Base-by-base conservation (phyloP, 2,329 filamentous ascomycete species). In the Dothideomycetes sp. region DNA sequence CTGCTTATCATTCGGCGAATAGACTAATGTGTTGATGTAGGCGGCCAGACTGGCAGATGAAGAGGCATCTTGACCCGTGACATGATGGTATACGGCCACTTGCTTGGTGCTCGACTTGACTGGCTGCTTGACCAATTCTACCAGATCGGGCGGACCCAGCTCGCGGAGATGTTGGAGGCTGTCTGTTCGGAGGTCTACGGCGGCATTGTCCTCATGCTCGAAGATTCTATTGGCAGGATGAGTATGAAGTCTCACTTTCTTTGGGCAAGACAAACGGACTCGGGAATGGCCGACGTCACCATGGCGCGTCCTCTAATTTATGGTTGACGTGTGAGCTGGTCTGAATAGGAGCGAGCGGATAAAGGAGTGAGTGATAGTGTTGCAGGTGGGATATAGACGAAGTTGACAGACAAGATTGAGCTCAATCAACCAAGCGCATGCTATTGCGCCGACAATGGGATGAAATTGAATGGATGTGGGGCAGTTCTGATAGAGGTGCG, bases 1-100 rank as follows among this genome's bases (percentile, higher is more conserved):
- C 45, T 81, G 72, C 57, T 84, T 86, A 49, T 89, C 84, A 48
- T 81, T 78, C 39, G 89, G 84, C 48, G 82, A 82, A 64, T 95
- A 93, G 34, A 88, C 95, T 45, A 98, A 72, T 30, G 89, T 96
- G 63, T 96, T 98, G 65, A 98, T 94, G 64, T 98, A 98, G 51
- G 91, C 91, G 31, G 91, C 91, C 44, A 98, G 69, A 64, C 89
- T 96, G 43, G 91, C 91, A 8, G 91, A 96, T 5, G 91, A 96
- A 2, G 91, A 98, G 36, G 91, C 91, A 65, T 98, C 91, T 56
- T 95, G 81, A 45, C 91, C 91, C 30, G 87, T 94, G 52, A 95
- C 88, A 78, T 98, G 91, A 62, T 98, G 91, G 60, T 98, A 98
- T 41, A 95, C 81, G 44, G 91, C 91, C 45, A 79, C 80, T 66